phyloP scores from a whole-genome alignment of 768 basidiomycete species.

The Tricholoma terreum region DNA sequence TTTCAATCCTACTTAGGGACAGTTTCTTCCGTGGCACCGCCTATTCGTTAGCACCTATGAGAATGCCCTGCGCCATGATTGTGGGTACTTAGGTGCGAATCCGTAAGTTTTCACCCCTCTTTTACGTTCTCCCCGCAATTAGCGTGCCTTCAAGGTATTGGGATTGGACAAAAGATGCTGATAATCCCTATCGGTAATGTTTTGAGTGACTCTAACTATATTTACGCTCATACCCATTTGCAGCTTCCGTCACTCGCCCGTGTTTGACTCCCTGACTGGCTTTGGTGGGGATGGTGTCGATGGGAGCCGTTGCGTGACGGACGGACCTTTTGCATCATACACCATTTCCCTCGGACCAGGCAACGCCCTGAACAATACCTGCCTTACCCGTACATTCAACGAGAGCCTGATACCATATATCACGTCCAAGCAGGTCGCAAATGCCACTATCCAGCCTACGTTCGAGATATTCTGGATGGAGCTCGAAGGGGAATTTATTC shows the following conservation, averaged over 20 bases:
- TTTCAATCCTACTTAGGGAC: conserved; percentile 16
- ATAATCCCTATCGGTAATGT: conserved; percentile 20
- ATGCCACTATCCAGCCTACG: conserved; percentile 20
- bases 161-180: conserved; percentile 5
- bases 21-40: conserved; percentile 39
- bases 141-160: neutral
- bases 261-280: conserved; percentile 34
- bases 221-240: neutral
- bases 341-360: conserved; percentile 34
- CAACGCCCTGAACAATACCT: conserved; percentile 27
- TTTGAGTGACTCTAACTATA: neutral
- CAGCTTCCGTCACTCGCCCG: conserved; percentile 31
- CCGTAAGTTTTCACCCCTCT: conserved; percentile 24
- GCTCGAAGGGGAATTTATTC: conserved; percentile 30
- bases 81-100: conserved; percentile 31
- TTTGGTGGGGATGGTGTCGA: conserved; percentile 35
- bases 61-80: conserved; percentile 31
- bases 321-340: conserved; percentile 35
- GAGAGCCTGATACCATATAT: conserved; percentile 15
- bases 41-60: conserved; percentile 30
- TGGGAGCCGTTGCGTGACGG: conserved; percentile 24
- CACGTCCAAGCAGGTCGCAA: conserved; percentile 14
- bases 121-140: neutral
- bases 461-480: conserved; percentile 35
- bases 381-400: conserved; percentile 32